Evolutionary conservation across 1,284 basidiomycete species (phyloP), one percentile per base, ranked within the genome.

Genomic region (Ustilago bromivora): DNA sequence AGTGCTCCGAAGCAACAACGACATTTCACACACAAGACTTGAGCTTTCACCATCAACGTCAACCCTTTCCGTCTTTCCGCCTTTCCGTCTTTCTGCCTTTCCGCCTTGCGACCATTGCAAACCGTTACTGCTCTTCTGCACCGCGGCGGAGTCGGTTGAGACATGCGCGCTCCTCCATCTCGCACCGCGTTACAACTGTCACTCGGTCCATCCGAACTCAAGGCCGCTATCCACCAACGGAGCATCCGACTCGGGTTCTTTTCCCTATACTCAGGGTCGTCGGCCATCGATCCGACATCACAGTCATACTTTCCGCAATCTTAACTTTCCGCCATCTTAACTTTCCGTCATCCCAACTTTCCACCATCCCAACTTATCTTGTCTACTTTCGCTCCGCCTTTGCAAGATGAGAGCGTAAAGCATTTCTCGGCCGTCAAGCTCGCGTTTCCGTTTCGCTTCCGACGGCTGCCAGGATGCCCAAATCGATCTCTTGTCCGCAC

Each of bases 401-500:
- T 4, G 49, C 28, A 51, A 51, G 4, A 51, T 51, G 49, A 32
- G 13, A 3, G 3, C 4, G 28, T 51, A 28, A 51, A 19, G 31
- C 49, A 32, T 9, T 28, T 28, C 28, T 31, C 23, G 6, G 10
- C 49, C 10, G 49, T 32, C 49, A 51, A 51, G 28, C 3, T 32
- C 28, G 23, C 49, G 38, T 13, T 10, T 8, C 3, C 2, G 7
- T 10, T 53, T 17, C 15, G 32, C n/a, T 53, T n/a, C 6, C 11
- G 12, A 31, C 23, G 31, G 8, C 28, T 11, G 46, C 46, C 57
- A 61, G 28, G 23, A 71, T 76, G 74, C 74, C 74, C 15, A 77
- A 77, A 19, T 63, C 66, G 57, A 72, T 77, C 66, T 55, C 74
- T 10, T 77, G 74, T 46, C 69, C 74, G 19, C 74, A 77, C 54